Evolutionary conservation across 1,139 yeast species (phyloP), one percentile per base, ranked within the genome.

Genomic region (Candida mesenterica): DNA sequence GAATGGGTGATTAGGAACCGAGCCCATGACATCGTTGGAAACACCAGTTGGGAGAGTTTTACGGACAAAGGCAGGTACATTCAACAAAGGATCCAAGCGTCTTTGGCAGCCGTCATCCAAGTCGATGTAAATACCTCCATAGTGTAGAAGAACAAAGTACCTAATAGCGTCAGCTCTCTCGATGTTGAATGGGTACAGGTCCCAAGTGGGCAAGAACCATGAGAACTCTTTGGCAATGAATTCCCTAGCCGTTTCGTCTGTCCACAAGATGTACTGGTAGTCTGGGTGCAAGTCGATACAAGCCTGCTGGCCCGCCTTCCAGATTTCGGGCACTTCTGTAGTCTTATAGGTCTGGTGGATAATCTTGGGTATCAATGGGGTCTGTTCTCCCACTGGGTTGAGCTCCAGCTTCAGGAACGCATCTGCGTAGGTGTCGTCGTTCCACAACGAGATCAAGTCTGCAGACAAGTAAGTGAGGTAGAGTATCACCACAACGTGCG

Each of bases 281-380:
- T 88, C 96, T 2, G 92, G 92, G 57, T 90, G 95, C 40, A 82
- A 61, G 43, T 82, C 83, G 34, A 77, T 72, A 57, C 96, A 87
- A 15, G 77, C 76, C 52, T 78, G 73, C 55, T 86, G 96, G 16
- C 95, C 89, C 2, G 73, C 73, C 46, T 65, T 64, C 97, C 97
- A 89, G 38, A 76, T 68, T 31, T 79, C 87, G 2, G 97, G 97
- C 18, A 89, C 76, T 17, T 79, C 74, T 15, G 65, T 74, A 18
- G 85, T 82, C 59, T 87, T 89, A 62, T 89, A 89, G 12, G 97
- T 89, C 61, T 89, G 97, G 57, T 89, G 97, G 39, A 89, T 88
- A 55, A 89, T 88, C 53, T 84, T 86, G 26, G 97, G 97, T 33
- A 89, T 86, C 32, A 81, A 53, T 13, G 16, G 9, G 77, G 78